Evolutionary conservation across 192 early-diverging fungal genomes (phyloP).

Genomic region (Funneliformis mosseae): DNA sequence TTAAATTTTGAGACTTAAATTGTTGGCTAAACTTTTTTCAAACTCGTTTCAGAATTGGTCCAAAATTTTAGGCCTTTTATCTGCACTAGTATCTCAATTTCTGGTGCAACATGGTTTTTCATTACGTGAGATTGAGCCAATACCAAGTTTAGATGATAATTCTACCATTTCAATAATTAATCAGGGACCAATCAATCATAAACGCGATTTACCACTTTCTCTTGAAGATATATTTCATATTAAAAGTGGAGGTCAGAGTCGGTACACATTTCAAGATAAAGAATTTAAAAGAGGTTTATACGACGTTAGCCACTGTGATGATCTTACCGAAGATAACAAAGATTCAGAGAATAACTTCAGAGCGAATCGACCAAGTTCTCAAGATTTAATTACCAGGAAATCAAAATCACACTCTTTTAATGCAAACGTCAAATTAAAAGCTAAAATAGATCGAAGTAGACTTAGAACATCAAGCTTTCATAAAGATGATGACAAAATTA

Average conservation of each 20-base stretch:
- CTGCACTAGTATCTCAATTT: slow-evolving; percentile 38
- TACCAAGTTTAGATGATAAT: background rate
- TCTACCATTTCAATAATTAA: background rate
- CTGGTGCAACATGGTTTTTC: slow-evolving; percentile 35
- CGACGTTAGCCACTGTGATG: background rate
- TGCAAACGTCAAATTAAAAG: background rate
- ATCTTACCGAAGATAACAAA: background rate
- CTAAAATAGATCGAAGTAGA: slow-evolving; percentile 18
- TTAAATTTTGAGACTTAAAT: background rate
- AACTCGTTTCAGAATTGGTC: slow-evolving; percentile 28
- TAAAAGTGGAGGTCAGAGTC: slow-evolving; percentile 28
- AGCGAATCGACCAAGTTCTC: background rate
- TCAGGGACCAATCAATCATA: background rate
- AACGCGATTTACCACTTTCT: background rate
- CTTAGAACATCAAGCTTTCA: slow-evolving; percentile 19
- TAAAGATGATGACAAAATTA: background rate
- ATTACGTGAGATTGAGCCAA: background rate
- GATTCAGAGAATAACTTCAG: background rate
- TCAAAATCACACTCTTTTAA: background rate
- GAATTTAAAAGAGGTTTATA: slow-evolving; percentile 22
- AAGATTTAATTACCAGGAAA: background rate
- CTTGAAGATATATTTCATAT: slow-evolving; percentile 34
- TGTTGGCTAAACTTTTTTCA: background rate
- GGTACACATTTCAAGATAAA: slow-evolving; percentile 17
- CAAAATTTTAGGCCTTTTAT: slow-evolving; percentile 29